phyloP scores from a whole-genome alignment of 805 yeast genomes.

The Nakazawaea populi region DNA sequence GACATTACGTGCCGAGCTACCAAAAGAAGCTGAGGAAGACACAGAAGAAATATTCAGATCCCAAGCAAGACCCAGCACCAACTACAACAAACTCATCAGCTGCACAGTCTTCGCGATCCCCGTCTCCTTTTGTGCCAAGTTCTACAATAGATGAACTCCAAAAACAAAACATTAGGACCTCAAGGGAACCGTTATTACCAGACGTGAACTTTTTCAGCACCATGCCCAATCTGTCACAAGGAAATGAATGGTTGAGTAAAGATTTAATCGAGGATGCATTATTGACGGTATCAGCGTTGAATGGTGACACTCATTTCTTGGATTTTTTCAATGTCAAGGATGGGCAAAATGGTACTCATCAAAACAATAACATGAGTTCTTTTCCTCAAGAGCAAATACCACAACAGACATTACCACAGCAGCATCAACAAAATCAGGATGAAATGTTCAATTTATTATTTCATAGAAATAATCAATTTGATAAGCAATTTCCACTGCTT shows the following conservation, averaged over 20 bases:
- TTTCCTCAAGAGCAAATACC: slow-evolving; percentile 4
- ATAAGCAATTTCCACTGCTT: slow-evolving; percentile 10
- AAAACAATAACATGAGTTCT: not conserved
- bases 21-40: slow-evolving; percentile 12
- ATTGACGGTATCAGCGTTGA: slow-evolving; percentile 66
- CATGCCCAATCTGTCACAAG: slow-evolving; percentile 24
- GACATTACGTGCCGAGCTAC: slow-evolving; percentile 14
- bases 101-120: not conserved
- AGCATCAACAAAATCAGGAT: slow-evolving; percentile 25
- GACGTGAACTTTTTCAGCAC: slow-evolving; percentile 4
- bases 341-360: not conserved
- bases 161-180: not conserved
- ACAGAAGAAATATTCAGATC: not conserved
- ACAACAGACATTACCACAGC: slow-evolving; percentile 1
- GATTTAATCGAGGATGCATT: slow-evolving; percentile 69
- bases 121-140: not conserved
- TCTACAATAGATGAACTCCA: not conserved
- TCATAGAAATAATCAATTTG: slow-evolving; percentile 32
- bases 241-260: slow-evolving; percentile 64
- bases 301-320: slow-evolving; percentile 52
- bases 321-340: slow-evolving; percentile 38
- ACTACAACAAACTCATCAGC: not conserved
- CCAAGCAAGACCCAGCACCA: not conserved
- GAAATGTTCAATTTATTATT: slow-evolving; percentile 48
- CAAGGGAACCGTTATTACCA: not conserved